Evolutionary conservation across 495 filamentous ascomycete genomes (phyloP).

Genomic region (Aspergillus egyptiacus): DNA sequence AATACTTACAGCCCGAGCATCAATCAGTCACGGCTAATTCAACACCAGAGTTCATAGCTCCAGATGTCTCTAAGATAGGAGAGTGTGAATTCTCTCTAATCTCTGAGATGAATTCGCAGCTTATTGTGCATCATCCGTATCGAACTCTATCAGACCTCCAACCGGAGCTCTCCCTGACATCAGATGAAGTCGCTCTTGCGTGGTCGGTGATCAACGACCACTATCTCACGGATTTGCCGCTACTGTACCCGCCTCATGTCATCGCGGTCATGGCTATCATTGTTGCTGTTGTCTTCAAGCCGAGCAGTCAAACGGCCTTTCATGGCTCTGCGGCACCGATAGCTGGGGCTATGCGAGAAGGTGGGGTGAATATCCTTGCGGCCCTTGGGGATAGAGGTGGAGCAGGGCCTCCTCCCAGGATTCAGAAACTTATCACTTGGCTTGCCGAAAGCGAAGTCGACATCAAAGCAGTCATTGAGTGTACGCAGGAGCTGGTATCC

Average conservation of each 20-base stretch:
- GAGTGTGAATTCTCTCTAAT: conserved; percentile 97
- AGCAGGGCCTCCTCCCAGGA: conserved; percentile 42
- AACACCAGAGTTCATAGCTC: conserved; percentile 62
- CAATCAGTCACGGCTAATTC: conserved; percentile 13
- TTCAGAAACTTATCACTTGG: conserved; percentile 75
- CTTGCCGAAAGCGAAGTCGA: conserved; percentile 90
- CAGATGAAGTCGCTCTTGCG: conserved; percentile 72
- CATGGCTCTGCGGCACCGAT: conserved; percentile 38
- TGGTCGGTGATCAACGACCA: conserved; percentile 93
- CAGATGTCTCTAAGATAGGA: conserved; percentile 81
- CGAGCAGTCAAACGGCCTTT: conserved; percentile 41
- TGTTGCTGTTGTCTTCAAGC: conserved; percentile 70
- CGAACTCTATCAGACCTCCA: conserved; percentile 74
- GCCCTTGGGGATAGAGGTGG: conserved; percentile 33
- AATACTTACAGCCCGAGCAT: not conserved
- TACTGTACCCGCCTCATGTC: conserved; percentile 82
- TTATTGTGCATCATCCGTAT: conserved; percentile 97
- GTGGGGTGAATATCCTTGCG: conserved; percentile 36
- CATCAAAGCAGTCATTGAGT: conserved; percentile 86
- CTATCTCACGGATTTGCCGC: conserved; percentile 87
- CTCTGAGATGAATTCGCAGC: conserved; percentile 86
- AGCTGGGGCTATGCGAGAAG: conserved; percentile 36
- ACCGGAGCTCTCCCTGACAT: conserved; percentile 58
- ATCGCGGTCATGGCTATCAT: conserved; percentile 89
- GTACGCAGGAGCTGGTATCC: conserved; percentile 90